phyloP scores from a whole-genome alignment of 2,329 filamentous ascomycete genomes.

The Colletotrichum sansevieriae region DNA sequence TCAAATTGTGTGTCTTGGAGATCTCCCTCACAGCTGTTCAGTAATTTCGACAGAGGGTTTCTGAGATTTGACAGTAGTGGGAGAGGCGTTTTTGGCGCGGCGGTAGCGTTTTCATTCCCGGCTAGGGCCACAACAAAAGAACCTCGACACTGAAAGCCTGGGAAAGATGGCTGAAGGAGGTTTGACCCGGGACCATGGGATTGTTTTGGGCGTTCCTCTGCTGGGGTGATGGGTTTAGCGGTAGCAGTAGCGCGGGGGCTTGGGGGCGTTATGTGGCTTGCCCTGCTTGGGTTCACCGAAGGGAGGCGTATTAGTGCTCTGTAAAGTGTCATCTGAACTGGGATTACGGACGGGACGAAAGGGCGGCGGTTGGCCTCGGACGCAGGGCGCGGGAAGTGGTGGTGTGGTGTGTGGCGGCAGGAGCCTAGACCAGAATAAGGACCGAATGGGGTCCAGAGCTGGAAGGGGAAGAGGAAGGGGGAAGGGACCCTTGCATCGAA shows the following conservation, averaged over 20 bases:
- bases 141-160: not conserved
- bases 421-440: conserved; percentile 8
- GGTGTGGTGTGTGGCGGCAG: not conserved
- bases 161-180: not conserved
- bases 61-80: not conserved
- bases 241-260: not conserved
- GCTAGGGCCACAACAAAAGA: not conserved
- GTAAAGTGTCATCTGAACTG: conserved; percentile 10
- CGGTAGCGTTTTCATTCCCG: not conserved
- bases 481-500: not conserved
- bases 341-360: conserved; percentile 18
- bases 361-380: conserved; percentile 3
- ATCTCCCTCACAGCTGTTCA: too few relatives aligned
- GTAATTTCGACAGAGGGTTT: too few relatives aligned
- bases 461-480: not conserved
- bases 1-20: too few relatives aligned
- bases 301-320: not conserved
- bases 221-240: conserved; percentile 16
- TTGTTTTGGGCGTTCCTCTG: conserved; percentile 8
- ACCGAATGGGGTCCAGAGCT: conserved; percentile 1
- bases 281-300: not conserved
- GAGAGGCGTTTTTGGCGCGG: not conserved
- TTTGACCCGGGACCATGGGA: conserved; percentile 28
- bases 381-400: conserved; percentile 15
- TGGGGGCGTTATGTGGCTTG: not conserved